Base-by-base conservation (phyloP, 176 grass and related monocot species). In the Lolium multiflorum region DNA sequence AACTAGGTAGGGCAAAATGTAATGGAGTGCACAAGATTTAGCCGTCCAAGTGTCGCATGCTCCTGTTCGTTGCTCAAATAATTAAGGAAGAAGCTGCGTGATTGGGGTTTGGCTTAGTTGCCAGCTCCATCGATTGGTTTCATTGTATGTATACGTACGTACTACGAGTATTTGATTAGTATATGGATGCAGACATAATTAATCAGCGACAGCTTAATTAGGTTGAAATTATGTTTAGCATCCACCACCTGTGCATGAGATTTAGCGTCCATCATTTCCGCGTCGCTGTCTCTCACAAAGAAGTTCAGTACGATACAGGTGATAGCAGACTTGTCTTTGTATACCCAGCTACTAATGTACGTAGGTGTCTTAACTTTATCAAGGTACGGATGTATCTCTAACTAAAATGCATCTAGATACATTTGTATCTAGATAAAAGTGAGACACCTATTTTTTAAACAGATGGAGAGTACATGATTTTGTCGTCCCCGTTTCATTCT, bases 41-140 rank as follows among this genome's bases (percentile, higher is more conserved):
- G 41, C 55, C 39, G 55, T 84, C 82, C 82, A 84, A 16, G 55
- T 84, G 55, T 84, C 46, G 15, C 24, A 1, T 47, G 54, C 54
- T 61, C 66, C 20, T 8, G 37, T 51, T 28, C 28, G 9, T 55
- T 39, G 80, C 65, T 56, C 64, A 71, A 39, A 56, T 82, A 39
- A 56, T 82, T 57, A 56, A 43, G 13, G 35, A 24, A 16, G 11
- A 55, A 25, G 7, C 35, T 44, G 38, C 14, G 56, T 74, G 81
- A 74, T 72, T 83, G 21, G 14, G 44, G 44, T 24, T 67, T 17
- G 71, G 71, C 22, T 15, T 74, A 51, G 47, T 9, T 51, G 46
- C 46, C 71, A 74, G 6, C 71, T 26, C 46, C 21, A 51, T 51
- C 21, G 13, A 50, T 26, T 14, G 28, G 61, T 25, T 74, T 25